These are phyloP conservation scores for Maudiozyma pseudohumilis DNA, from an alignment of 805 yeast genomes.

Conservation along the genomic window DNA sequence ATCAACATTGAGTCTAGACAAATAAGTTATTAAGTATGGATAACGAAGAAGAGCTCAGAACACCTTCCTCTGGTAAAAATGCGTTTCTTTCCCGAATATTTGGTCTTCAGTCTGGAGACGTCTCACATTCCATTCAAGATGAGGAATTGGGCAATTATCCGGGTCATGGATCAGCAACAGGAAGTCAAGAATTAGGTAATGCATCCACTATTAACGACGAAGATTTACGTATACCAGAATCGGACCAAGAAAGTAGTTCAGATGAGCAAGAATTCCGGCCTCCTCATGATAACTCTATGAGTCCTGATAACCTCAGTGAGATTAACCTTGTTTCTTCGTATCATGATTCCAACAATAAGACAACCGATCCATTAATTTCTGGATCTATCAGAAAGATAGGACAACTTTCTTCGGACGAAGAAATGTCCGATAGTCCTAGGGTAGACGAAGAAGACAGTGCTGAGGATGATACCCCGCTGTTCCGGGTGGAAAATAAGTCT, in stretches of 20 bases:
- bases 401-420: constrained; percentile 37
- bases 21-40: too few relatives aligned
- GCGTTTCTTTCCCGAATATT: constrained; percentile 28
- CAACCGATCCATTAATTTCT: too few relatives aligned
- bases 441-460: constrained; percentile 23
- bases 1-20: too few relatives aligned
- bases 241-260: constrained; percentile 26
- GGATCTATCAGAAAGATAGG: constrained; percentile 23
- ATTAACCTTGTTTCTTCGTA: not conserved
- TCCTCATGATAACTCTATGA: too few relatives aligned
- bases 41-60: not conserved
- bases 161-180: not conserved
- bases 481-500: too few relatives aligned
- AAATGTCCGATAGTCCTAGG: constrained; percentile 15
- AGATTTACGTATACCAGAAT: constrained; percentile 24
- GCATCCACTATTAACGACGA: constrained; percentile 5
- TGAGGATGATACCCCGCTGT: constrained; percentile 16
- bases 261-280: constrained; percentile 16
- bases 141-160: constrained; percentile 24
- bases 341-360: not conserved
- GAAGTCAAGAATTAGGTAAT: not conserved
- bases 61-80: constrained; percentile 10
- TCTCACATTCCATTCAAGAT: constrained; percentile 18
- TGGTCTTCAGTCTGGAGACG: constrained; percentile 26
- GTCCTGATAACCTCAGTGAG: not conserved